Base-by-base conservation (phyloP, 2,329 filamentous ascomycete genomes). In the Aspergillus pseudonomiae region DNA sequence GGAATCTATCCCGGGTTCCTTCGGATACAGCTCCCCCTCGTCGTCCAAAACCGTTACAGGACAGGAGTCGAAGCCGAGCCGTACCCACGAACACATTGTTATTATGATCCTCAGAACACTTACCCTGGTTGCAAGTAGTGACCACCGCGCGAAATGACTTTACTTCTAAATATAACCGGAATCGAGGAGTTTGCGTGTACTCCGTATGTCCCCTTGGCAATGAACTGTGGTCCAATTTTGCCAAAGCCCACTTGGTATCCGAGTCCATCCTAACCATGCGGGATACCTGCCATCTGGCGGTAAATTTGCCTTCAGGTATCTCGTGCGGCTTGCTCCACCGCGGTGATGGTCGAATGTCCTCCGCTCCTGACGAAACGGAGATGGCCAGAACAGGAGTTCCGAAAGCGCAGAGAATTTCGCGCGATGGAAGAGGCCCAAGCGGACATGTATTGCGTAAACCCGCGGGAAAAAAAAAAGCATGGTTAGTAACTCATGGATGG, bases 391-490 rank as follows among this genome's bases (percentile, higher is more conserved):
- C n/a, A 56, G 57, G 55, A 57, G 61, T 60, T 57, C 63, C 63
- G 63, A 61, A 50, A 60, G 61, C 32, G 41, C 61, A 54, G 58
- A 32, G 46, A n/a, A 52, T 60, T 39, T 32, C 21, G 52, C 24
- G 21, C 48, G 48, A 32, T 55, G 32, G 36, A 32, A 39, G 60
- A 65, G 61, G 64, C 19, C 64, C 59, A 65, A 65, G 64, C 64
- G 61, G 60, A 34, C 21, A 43, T 21, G 64, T 52, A 63, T 65
- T 63, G 61, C 61, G 64, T 65, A 65, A 61, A 64, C 63, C 57
- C 26, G n/a, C 48, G 43, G 45, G 24, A 46, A n/a, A 7, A 39
- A 21, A 48, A 41, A 26, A 48, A 16, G 24, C 43, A 58, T 46
- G 43, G 16, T 32, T 10, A 53, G 28, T 32, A 53, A 34, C 16